Conservation (phyloP, 148 eudicot genomes). For the Amaranthus cruentus region DNA sequence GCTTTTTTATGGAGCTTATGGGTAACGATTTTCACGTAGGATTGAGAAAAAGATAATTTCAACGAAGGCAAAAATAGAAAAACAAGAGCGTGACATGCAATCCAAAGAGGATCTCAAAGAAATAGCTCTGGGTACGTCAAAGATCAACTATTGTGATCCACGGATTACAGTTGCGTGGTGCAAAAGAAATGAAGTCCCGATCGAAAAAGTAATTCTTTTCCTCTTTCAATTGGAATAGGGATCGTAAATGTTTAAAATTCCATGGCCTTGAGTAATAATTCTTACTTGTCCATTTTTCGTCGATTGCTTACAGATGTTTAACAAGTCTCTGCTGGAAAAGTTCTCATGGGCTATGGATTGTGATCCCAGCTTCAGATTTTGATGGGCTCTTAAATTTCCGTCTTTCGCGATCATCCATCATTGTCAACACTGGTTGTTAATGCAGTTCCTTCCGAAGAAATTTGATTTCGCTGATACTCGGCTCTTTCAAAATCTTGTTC, state of each 20-base stretch:
- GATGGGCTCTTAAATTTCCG: slow-evolving; percentile 13
- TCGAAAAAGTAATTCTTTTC: slow-evolving; percentile 65
- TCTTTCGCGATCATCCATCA: background rate
- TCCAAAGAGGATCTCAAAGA: slow-evolving; percentile 91
- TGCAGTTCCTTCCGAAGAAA: slow-evolving; percentile 11
- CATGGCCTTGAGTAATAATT: background rate
- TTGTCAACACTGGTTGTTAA: slow-evolving; percentile 4
- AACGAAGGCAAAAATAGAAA: slow-evolving; percentile 63
- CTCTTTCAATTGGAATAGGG: background rate
- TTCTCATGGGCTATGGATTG: slow-evolving; percentile 98
- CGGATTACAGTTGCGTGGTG: slow-evolving; percentile 99
- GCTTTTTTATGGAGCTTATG: slow-evolving; percentile 20
- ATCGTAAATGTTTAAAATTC: background rate
- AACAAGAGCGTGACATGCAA: slow-evolving; percentile 71
- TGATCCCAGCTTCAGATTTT: slow-evolving; percentile 87
- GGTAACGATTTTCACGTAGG: slow-evolving; percentile 33
- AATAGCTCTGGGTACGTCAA: slow-evolving; percentile 97
- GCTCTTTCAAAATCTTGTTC: slow-evolving; percentile 10
- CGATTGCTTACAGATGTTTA: slow-evolving; percentile 59
- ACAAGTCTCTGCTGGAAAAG: slow-evolving; percentile 89
- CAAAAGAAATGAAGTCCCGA: slow-evolving; percentile 93
- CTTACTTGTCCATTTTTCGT: background rate
- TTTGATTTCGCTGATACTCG: slow-evolving; percentile 6
- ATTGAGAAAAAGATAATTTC: slow-evolving; percentile 74
- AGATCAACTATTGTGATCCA: slow-evolving; percentile 94